A percentile compares a stretch with the other conserved stretches of the same genome.
Evolutionary conservation across 208 protist genomes (phyloP).

Genomic region (Trypanosoma melophagium): DNA sequence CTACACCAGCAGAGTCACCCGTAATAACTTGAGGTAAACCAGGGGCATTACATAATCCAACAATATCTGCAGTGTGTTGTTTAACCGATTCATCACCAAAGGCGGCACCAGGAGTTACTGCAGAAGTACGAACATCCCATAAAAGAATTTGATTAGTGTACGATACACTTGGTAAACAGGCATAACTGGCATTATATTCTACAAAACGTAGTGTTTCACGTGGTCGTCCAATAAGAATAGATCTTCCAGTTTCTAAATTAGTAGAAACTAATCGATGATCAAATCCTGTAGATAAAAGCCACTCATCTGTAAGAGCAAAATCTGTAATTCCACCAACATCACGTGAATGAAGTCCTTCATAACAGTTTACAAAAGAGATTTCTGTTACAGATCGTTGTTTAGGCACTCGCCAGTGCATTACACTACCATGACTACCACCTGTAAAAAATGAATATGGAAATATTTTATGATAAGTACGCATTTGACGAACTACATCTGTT

Average conservation of each 20-base stretch:
- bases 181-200: slow-evolving; percentile 29
- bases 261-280: slow-evolving; percentile 53
- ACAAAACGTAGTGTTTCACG: slow-evolving; percentile 32
- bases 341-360: slow-evolving; percentile 38
- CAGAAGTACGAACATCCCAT: slow-evolving; percentile 57
- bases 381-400: slow-evolving; percentile 31
- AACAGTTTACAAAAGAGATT: slow-evolving; percentile 33
- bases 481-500: slow-evolving; percentile 40
- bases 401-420: slow-evolving; percentile 50
- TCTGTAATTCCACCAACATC: slow-evolving; percentile 62
- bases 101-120: slow-evolving; percentile 31
- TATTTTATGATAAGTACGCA: slow-evolving; percentile 30
- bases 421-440: slow-evolving; percentile 46
- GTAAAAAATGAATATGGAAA: slow-evolving; percentile 63
- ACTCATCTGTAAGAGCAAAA: slow-evolving; percentile 49
- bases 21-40: slow-evolving; percentile 71
- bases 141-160: slow-evolving; percentile 46
- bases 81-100: slow-evolving; percentile 30
- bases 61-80: slow-evolving; percentile 39
- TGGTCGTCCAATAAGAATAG: slow-evolving; percentile 29
- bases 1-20: slow-evolving; percentile 54
- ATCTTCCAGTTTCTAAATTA: slow-evolving; percentile 38
- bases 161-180: slow-evolving; percentile 22
- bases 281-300: slow-evolving; percentile 62
- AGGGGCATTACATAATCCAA: slow-evolving; percentile 53